Evolutionary conservation across 2,329 filamentous ascomycete species (phyloP), one percentile per base, ranked within the genome.

Genomic region (Fusarium longipes): DNA sequence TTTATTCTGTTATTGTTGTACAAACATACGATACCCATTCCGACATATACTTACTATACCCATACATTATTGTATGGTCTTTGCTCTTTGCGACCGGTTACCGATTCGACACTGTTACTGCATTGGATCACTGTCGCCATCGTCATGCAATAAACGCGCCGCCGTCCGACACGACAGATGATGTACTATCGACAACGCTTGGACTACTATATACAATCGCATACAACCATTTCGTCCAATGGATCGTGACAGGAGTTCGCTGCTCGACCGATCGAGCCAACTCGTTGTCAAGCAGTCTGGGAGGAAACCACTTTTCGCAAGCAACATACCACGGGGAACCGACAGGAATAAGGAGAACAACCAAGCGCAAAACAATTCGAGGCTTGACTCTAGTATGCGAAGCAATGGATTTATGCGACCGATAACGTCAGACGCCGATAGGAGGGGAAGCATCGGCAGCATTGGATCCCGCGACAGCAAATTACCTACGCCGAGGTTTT

Each of bases 291-390:
- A 77, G 68, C 76, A 79, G 49, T 76, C 77, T 8, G 79, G 78
- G n/a, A 75, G 80, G 35, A 80, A 77, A 68, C 79, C 79, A 47
- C 68, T 83, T 15, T 83, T 83, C 55, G 52, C 70, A 30, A 68
- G 57, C 48, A 71, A 58, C 61, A 71, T 60, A 57, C 59, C 67
- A 17, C 44, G 69, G 64, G 57, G 70, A 32, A 69, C 65, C 17
- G 66, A 73, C 36, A 70, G 30, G 29, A 70, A 62, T 60, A 72
- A 70, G 24, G 68, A 70, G n/a, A 66, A 59, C 32, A 56, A 59
- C 20, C 65, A 65, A 55, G 36, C 70, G 20, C 64, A 58, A 29
- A 63, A 48, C 35, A 63, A 54, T 30, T 54, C 65, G n/a, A 51
- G 27, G 24, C 24, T 68, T 38, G 56, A 52, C 7, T 66, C 51